Evolutionary conservation across 371 early-diverging fungal species (phyloP), one percentile per base, ranked within the genome.

Genomic region (Rhizopus arrhizus): DNA sequence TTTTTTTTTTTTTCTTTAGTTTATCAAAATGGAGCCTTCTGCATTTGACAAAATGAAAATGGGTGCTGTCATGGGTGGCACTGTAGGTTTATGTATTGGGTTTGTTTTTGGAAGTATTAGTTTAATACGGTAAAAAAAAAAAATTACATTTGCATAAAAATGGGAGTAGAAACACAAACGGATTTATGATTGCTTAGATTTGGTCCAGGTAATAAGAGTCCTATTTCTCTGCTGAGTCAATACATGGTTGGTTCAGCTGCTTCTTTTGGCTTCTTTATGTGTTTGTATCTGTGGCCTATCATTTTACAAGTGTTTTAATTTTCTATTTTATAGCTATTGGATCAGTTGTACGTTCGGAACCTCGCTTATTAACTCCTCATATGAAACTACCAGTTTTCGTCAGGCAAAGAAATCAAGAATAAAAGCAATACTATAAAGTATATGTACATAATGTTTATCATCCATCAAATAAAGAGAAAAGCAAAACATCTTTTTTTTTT

Each of bases 1-100:
- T 40, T 28, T 10, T 11, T 28, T 40, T 40, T 29, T 40, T 43
- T 43, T 31, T 31, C 13, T 43, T 43, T 32, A n/a, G 6, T 45
- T 43, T 42, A 13, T 33, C 11, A n/a, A 45, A 54, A 83, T 84
- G 87, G 84, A 88, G 54, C 86, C 86, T 45, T 73, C 82, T 35
- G 69, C 78, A 43, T 82, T 84, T 66, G 90, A 92, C 51, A 88
- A 89, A 61, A 81, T 88, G 70, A 91, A 91, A 69, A 82, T 90
- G 85, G 92, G 93, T 53, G 85, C 89, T 52, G 72, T 88, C 57
- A 91, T 91, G 93, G 93, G 93, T 43, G 88, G 90, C 40, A 85
- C 90, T 31, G 91, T 93, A 49, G 93, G 93, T 13, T 82, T 89
- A 41, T 90, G 92, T 66, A 84, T 93, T 46, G 93, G 93, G 15